Percentiles rank a stretch among this genome's conserved stretches.
Evolutionary conservation across 140 eudicot genomes (phyloP).

Genomic region (Flaveria floridana): DNA sequence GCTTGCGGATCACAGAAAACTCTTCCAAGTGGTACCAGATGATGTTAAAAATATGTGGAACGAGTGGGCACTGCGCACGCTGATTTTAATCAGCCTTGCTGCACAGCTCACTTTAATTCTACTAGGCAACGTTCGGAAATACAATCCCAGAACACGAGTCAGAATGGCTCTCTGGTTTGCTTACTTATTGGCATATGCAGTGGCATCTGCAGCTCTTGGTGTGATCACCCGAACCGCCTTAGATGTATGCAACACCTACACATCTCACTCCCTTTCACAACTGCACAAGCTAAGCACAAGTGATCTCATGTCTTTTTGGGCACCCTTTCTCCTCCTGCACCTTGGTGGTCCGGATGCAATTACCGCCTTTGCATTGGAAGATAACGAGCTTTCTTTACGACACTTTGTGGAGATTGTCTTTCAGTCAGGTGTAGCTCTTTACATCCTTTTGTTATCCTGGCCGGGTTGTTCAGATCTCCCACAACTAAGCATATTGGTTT

Average conservation of each 20-base stretch:
- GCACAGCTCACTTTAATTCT: constrained; percentile 22
- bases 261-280: constrained; percentile 6
- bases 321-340: constrained; percentile 50
- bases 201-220: constrained; percentile 47
- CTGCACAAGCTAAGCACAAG: constrained; percentile 3
- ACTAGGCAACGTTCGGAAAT: constrained; percentile 30
- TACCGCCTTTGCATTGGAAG: constrained; percentile 49
- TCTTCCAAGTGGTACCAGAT: constrained; percentile 37
- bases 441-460: constrained; percentile 45
- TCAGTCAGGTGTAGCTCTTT: constrained; percentile 34
- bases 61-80: constrained; percentile 36
- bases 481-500: constrained; percentile 27
- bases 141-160: constrained; percentile 33
- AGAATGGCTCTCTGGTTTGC: constrained; percentile 39
- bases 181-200: constrained; percentile 46
- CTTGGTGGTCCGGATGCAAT: constrained; percentile 53
- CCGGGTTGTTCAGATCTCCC: constrained; percentile 44
- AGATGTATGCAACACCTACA: constrained; percentile 31
- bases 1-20: constrained; percentile 31
- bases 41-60: constrained; percentile 30
- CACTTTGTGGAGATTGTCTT: constrained; percentile 27
- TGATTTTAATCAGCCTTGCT: constrained; percentile 41
- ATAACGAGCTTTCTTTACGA: constrained; percentile 53
- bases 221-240: constrained; percentile 40
- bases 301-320: constrained; percentile 51